Evolutionary conservation across 352 stramenopile species (phyloP).

Genomic region (Phytophthora megakarya): DNA sequence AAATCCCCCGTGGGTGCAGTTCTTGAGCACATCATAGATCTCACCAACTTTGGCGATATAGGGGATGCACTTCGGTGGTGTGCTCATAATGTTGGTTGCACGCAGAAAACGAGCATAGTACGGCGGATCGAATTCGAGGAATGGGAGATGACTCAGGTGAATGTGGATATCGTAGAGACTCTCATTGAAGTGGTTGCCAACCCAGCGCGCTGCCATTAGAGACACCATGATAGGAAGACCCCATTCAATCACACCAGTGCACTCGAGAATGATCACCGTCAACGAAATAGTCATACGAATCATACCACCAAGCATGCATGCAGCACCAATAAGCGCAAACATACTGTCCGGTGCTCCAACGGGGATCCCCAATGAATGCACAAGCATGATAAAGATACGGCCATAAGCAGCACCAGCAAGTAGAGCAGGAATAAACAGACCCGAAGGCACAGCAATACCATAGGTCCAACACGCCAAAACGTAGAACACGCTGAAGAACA

Average conservation of each 20-base stretch:
- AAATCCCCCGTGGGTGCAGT: slow-evolving; percentile 75
- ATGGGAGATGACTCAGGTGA: slow-evolving; percentile 95
- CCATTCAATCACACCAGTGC: slow-evolving; percentile 98
- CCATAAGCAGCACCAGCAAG: slow-evolving; percentile 96
- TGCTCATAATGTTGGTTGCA: slow-evolving; percentile 83
- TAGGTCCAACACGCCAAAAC: slow-evolving; percentile 95
- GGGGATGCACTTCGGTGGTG: slow-evolving; percentile 56
- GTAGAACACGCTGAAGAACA: slow-evolving; percentile 97
- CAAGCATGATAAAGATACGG: slow-evolving; percentile 71
- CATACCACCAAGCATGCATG: slow-evolving; percentile 96
- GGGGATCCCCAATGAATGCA: slow-evolving; percentile 65
- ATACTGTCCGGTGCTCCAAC: slow-evolving; percentile 88
- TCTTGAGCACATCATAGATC: slow-evolving; percentile 78
- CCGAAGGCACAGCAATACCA: slow-evolving; percentile 96
- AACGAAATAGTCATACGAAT: slow-evolving; percentile 98
- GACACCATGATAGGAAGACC: slow-evolving; percentile 98
- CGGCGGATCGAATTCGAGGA: slow-evolving; percentile 96
- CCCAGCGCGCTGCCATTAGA: slow-evolving; percentile 96
- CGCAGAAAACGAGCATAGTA: slow-evolving; percentile 79
- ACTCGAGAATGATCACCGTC: slow-evolving; percentile 98
- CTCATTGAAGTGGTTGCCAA: slow-evolving; percentile 98
- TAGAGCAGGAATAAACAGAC: slow-evolving; percentile 97
- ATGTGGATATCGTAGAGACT: slow-evolving; percentile 99
- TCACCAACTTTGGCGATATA: slow-evolving; percentile 81
- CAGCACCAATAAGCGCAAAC: slow-evolving; percentile 97